Evolutionary conservation across 2,329 filamentous ascomycete genomes (phyloP).

Genomic region (Mycosphaerella sp.): DNA sequence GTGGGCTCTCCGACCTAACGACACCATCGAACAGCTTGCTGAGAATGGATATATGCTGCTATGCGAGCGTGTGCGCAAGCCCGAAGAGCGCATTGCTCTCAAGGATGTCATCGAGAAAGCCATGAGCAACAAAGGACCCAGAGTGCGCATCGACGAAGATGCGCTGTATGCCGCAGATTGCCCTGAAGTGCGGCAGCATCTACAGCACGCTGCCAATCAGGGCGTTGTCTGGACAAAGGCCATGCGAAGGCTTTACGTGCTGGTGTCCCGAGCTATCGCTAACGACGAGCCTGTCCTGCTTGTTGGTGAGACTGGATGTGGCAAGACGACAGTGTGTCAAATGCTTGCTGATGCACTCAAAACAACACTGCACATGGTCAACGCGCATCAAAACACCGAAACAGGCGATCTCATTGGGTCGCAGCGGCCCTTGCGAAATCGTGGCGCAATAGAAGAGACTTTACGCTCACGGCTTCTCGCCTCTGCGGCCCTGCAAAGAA

Average conservation of each 20-base stretch:
- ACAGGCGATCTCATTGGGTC: slow-evolving; percentile 96
- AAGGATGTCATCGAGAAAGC: slow-evolving; percentile 83
- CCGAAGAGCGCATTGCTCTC: slow-evolving; percentile 76
- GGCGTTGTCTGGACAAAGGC: slow-evolving; percentile 89
- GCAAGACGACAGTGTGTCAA: slow-evolving; percentile 95
- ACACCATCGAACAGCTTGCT: slow-evolving; percentile 81
- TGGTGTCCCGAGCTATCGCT: slow-evolving; percentile 77
- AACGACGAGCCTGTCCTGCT: slow-evolving; percentile 93
- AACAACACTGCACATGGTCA: slow-evolving; percentile 79
- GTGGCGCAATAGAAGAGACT: slow-evolving; percentile 62
- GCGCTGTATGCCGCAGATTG: slow-evolving; percentile 58
- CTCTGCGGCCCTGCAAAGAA: slow-evolving; percentile 26
- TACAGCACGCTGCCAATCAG: slow-evolving; percentile 44
- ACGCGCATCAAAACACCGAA: slow-evolving; percentile 97
- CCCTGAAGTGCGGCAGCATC: slow-evolving; percentile 35
- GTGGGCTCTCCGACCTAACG: slow-evolving; percentile 82
- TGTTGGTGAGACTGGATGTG: slow-evolving; percentile 94
- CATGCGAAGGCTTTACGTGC: slow-evolving; percentile 83
- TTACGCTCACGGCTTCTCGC: slow-evolving; percentile 56
- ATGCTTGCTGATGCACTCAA: slow-evolving; percentile 74
- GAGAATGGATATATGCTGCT: slow-evolving; percentile 94
- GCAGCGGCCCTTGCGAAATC: slow-evolving; percentile 83
- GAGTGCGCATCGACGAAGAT: slow-evolving; percentile 69
- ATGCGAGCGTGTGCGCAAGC: slow-evolving; percentile 87
- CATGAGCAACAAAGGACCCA: slow-evolving; percentile 55